Evolutionary conservation across 257 asterid species (phyloP), one percentile per base, ranked within the genome.

Genomic region (Forsythia viridissima): DNA sequence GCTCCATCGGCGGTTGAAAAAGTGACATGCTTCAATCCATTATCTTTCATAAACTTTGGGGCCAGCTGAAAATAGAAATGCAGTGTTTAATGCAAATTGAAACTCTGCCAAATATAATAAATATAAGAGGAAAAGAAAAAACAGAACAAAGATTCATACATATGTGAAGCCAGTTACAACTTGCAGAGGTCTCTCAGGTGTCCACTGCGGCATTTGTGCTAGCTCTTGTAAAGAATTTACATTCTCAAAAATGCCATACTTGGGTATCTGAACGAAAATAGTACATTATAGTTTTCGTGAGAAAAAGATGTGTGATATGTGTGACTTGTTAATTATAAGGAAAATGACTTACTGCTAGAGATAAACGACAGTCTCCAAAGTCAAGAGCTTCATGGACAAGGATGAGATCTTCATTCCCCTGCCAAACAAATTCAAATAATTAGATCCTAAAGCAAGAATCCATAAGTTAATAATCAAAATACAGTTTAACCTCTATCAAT

Each of bases 1-100:
- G 99, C 99, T 79, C 99, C 99, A 82, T 94, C 97, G 75, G 99
- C 99, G 79, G 94, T 90, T 87, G 99, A 94, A 85, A 94, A 94
- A 1, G 86, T 82, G 71, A 90, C 97, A 78, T 93, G 83, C 72
- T 83, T 89, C 81, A 94, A 76, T 70, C 99, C 98, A 75, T 88
- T 90, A 21, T 92, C 98, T 77, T 85, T 86, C 98, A 95, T 85
- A 84, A 95, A 95, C 83, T 90, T 95, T 71, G 96, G 94, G 80
- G 88, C 99, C 90, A 92, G 75, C 99, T 95, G 96, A 79, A 73
- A 77, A 75, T 24, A 74, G 82, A 80, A 69, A 76, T 42, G 24
- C 52, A 57, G 10, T 40, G 73, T 77, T 59, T 57, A 16, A 57
- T n/a, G 66, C 12, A 81, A 59, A 20, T 68, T 34, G 51, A 77